Percentiles rank a stretch among this genome's conserved stretches.
Evolutionary conservation across 1,284 basidiomycete species (phyloP).

Genomic region (Ganoderma lucidum): DNA sequence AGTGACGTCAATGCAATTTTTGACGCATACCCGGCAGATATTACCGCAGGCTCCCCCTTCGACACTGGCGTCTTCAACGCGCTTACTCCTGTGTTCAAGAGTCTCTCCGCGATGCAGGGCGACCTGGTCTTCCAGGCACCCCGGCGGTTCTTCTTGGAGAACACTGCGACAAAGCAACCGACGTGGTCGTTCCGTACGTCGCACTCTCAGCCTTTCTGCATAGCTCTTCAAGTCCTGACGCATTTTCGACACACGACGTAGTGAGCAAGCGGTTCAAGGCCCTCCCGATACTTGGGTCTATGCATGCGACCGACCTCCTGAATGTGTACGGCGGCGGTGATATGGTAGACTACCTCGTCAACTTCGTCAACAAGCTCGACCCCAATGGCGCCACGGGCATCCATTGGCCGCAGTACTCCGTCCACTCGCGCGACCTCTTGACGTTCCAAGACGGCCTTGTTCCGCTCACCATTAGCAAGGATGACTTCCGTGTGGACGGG

Average conservation of each 20-base stretch:
- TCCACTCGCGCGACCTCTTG: slow-evolving; percentile 31
- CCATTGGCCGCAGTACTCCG: slow-evolving; percentile 34
- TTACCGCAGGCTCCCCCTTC: slow-evolving; percentile 59
- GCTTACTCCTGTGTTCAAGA: slow-evolving; percentile 57
- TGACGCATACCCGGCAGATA: slow-evolving; percentile 51
- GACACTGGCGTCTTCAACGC: slow-evolving; percentile 53
- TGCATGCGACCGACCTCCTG: slow-evolving; percentile 34
- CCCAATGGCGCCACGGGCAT: slow-evolving; percentile 35
- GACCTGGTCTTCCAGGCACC: slow-evolving; percentile 61
- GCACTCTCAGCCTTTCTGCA: background rate
- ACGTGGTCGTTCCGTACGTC: slow-evolving; percentile 57
- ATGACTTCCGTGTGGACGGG: slow-evolving; percentile 42
- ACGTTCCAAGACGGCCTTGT: slow-evolving; percentile 35
- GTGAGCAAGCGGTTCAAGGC: slow-evolving; percentile 55
- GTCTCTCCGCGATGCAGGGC: slow-evolving; percentile 56
- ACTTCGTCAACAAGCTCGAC: slow-evolving; percentile 39
- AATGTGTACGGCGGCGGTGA: slow-evolving; percentile 36
- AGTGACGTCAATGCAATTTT: slow-evolving; percentile 44
- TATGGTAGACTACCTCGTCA: slow-evolving; percentile 36
- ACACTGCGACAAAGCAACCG: slow-evolving; percentile 50
- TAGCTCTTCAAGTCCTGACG: background rate
- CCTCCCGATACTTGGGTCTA: slow-evolving; percentile 51
- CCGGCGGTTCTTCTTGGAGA: slow-evolving; percentile 42
- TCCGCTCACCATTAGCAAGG: slow-evolving; percentile 39
- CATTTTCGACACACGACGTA: slow-evolving; percentile 27